Evolutionary conservation across 352 stramenopile genomes (phyloP).

Genomic region (Pythium utonaiense): DNA sequence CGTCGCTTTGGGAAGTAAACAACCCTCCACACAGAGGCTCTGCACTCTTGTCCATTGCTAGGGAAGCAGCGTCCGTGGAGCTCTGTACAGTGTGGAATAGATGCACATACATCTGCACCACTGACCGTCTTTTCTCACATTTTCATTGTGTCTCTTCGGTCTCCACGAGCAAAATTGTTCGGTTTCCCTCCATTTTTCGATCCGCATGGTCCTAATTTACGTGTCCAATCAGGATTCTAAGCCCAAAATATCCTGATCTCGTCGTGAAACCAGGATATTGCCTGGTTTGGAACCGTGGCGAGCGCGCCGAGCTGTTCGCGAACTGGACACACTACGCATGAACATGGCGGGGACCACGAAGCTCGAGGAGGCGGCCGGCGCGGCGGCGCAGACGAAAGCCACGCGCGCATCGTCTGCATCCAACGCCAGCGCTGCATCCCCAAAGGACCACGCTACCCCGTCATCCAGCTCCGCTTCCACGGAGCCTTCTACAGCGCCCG

Average conservation of each 20-base stretch:
- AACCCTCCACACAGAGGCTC: no score
- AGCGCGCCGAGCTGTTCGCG: constrained; percentile 1
- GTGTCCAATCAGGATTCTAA: neutral
- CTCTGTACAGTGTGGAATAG: neutral
- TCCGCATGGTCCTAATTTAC: neutral
- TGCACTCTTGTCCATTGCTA: no score
- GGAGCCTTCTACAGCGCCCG: neutral
- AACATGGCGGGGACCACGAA: constrained; percentile 17
- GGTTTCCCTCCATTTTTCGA: constrained; percentile 23
- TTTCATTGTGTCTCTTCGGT: neutral
- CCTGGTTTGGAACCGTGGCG: constrained; percentile 12
- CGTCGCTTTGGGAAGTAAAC: constrained; percentile 88
- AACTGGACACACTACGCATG: neutral
- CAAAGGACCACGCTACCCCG: neutral
- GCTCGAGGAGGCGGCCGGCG: neutral
- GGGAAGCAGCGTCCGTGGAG: neutral
- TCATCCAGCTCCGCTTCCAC: neutral
- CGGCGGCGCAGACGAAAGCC: neutral
- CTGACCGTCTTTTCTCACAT: no score
- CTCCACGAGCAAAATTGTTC: neutral
- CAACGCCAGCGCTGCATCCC: neutral
- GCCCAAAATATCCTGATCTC: constrained; percentile 1
- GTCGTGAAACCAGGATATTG: neutral
- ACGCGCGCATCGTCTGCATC: neutral
- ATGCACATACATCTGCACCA: neutral